These are phyloP conservation scores for Chaetomium fimeti DNA, from an alignment of 495 filamentous ascomycete species.

Conservation along the genomic window DNA sequence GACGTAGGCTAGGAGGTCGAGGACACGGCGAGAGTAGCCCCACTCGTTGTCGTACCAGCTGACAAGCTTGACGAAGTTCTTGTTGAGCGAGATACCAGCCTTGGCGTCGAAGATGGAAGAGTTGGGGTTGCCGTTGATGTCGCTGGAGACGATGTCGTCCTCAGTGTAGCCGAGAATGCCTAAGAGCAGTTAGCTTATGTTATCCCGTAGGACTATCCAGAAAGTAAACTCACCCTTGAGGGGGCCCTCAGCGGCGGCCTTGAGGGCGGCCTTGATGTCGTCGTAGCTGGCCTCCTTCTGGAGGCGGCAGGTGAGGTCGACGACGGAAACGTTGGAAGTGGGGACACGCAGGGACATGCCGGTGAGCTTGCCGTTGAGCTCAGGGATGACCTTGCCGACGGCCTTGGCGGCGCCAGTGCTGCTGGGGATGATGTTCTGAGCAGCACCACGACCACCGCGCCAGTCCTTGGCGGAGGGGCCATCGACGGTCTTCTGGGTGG, in stretches of 20 bases:
- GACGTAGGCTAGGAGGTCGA: constrained; percentile 92
- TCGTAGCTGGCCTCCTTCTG: constrained; percentile 91
- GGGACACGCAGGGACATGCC: constrained; percentile 99
- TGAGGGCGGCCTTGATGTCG: constrained; percentile 88
- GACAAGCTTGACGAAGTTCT: constrained; percentile 98
- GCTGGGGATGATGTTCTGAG: constrained; percentile 99
- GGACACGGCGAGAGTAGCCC: constrained; percentile 98
- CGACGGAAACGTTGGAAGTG: constrained; percentile 97
- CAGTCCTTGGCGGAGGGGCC: constrained; percentile 98
- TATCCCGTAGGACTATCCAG: neutral
- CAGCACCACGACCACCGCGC: constrained; percentile 97
- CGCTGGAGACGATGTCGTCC: constrained; percentile 92
- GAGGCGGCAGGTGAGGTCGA: constrained; percentile 90
- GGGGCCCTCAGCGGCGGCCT: constrained; percentile 77
- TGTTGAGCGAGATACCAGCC: constrained; percentile 97
- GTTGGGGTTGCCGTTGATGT: constrained; percentile 85
- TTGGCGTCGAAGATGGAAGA: constrained; percentile 99
- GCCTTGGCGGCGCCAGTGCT: constrained; percentile 99
- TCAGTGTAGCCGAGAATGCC: constrained; percentile 93
- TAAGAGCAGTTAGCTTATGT: constrained; percentile 44
- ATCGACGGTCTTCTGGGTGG: constrained; percentile 99
- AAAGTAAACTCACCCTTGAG: constrained; percentile 69
- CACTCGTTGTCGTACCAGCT: constrained; percentile 89
- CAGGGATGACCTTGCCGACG: constrained; percentile 98
- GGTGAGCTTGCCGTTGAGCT: constrained; percentile 98